Percentiles rank a stretch among this genome's conserved stretches.
phyloP scores from a whole-genome alignment of 805 yeast species.

The Metschnikowia kofuensis region DNA sequence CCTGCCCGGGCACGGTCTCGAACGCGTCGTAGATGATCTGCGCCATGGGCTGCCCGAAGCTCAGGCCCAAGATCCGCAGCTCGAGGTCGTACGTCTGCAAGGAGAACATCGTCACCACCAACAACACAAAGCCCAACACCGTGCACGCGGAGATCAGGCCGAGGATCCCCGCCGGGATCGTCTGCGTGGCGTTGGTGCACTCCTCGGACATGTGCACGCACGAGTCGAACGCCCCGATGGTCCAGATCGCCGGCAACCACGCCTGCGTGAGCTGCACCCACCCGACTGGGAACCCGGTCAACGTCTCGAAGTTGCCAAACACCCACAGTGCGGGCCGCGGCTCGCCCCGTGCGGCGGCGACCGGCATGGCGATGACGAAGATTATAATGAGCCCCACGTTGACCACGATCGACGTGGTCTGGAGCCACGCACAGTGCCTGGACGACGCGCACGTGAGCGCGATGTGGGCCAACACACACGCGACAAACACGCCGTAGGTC shows the following conservation, averaged over 20 bases:
- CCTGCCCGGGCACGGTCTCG: conserved; percentile 26
- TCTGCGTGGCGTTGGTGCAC: conserved; percentile 56
- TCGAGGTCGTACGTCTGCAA: conserved; percentile 43
- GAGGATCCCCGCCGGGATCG: conserved; percentile 64
- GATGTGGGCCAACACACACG: conserved; percentile 52
- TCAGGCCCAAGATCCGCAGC: conserved; percentile 18
- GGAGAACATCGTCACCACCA: conserved; percentile 53
- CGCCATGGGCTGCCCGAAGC: conserved; percentile 58
- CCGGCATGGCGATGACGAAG: conserved; percentile 61
- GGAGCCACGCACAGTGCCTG: conserved; percentile 53
- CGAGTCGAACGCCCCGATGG: conserved; percentile 69
- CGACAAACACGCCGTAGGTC: conserved; percentile 64
- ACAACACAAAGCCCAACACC: conserved; percentile 54
- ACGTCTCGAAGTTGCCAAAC: conserved; percentile 51
- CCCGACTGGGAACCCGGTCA: conserved; percentile 56
- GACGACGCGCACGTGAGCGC: conserved; percentile 55
- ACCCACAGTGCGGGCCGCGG: conserved; percentile 53
- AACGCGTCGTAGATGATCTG: conserved; percentile 60
- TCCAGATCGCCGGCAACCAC: conserved; percentile 71
- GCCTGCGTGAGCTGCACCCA: conserved; percentile 46
- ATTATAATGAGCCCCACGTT: conserved; percentile 54
- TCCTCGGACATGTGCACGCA: conserved; percentile 73
- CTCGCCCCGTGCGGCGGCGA: conserved; percentile 44
- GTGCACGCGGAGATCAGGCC: conserved; percentile 58
- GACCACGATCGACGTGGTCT: conserved; percentile 53